These are phyloP conservation scores for Cutaneotrichosporon mucoides DNA, from an alignment of 1,284 basidiomycete species.

Conservation along the genomic window DNA sequence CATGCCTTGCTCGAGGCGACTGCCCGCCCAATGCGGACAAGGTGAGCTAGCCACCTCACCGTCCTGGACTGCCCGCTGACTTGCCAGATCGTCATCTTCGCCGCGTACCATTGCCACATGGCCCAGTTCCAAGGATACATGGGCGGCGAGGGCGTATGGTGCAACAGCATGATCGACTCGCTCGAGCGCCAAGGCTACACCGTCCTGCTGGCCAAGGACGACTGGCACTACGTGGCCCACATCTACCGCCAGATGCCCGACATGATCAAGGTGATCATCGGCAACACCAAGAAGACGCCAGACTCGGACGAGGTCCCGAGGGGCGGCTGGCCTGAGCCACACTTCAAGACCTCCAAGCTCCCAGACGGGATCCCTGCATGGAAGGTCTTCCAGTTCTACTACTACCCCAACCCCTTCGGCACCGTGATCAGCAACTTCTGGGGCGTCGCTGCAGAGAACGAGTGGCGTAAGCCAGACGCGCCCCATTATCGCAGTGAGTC, in stretches of 20 bases:
- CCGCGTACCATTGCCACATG: constrained; percentile 7
- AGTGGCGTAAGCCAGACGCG: background rate
- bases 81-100: background rate
- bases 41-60: background rate
- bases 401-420: constrained; percentile 18
- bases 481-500: background rate
- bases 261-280: constrained; percentile 21
- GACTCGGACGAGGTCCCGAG: background rate
- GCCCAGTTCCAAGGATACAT: constrained; percentile 6
- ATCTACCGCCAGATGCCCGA: constrained; percentile 24
- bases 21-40: constrained; percentile 15
- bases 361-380: constrained; percentile 26
- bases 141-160: constrained; percentile 15
- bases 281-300: background rate
- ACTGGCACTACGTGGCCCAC: constrained; percentile 23
- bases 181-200: constrained; percentile 26
- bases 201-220: constrained; percentile 7
- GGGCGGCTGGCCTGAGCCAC: constrained; percentile 1
- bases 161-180: background rate
- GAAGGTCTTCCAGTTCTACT: constrained; percentile 26
- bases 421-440: constrained; percentile 21
- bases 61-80: background rate
- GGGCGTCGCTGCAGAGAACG: constrained; percentile 6
- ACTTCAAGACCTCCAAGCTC: constrained; percentile 11
- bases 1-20: constrained; percentile 12